Base-by-base conservation (phyloP, 257 asterid species). In the Ocimum tenuiflorum region DNA sequence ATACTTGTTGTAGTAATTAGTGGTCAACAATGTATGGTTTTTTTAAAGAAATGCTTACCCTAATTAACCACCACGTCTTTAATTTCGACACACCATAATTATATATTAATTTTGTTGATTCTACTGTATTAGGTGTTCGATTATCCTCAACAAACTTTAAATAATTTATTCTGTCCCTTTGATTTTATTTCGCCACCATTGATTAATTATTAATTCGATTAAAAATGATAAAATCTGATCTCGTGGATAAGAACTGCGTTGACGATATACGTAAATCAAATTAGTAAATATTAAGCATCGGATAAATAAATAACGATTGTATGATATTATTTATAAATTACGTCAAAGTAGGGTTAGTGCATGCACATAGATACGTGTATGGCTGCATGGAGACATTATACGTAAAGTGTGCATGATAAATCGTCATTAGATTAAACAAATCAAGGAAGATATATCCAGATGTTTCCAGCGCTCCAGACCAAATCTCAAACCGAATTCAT, bases 31-130 rank as follows among this genome's bases (percentile, higher is more conserved):
- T 27, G 10, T 22, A 78, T 57, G n/a, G 46, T 27, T 66, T 67
- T 49, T 61, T 65, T 4, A 33, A 20, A 15, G 23, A n/a, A 59
- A 42, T 57, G 33, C 60, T 63, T 76, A 68, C 86, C 91, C 74
- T 57, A 82, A 71, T 78, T 74, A 78, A 83, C 75, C 72, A 67
- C 84, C 83, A 78, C 88, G 82, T 65, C 52, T 39, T 80, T 45
- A 27, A 27, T 27, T 27, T 27, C 4, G 31, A 27, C 31, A 4
- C 31, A 7, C 38, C 42, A 66, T 35, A 33, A 65, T 70, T 75
- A 49, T 50, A 41, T n/a, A 31, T 18, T n/a, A n/a, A 46, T 13
- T 52, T 58, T 45, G 49, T 7, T 50, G 35, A 51, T 58, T 69
- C 62, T 58, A 64, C 58, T 27, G 31, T 27, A 31, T 57, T 86